phyloP scores from a whole-genome alignment of 2,329 filamentous ascomycete genomes.

The Hymenotorrendiella dingleyae region DNA sequence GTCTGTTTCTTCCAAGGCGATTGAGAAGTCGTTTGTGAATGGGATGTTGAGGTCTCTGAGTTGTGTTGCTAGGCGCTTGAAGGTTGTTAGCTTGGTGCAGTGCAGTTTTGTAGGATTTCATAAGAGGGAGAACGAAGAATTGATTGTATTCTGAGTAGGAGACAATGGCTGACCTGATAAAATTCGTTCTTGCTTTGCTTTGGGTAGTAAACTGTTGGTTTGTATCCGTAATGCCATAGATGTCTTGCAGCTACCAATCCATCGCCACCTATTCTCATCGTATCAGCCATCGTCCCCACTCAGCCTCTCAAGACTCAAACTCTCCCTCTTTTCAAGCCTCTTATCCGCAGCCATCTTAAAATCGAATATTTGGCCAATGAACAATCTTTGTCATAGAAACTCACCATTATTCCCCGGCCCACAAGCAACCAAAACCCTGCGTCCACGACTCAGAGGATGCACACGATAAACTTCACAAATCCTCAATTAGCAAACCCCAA shows the following conservation, averaged over 20 bases:
- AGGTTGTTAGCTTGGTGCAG: not conserved
- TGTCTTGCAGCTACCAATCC: conserved; percentile 92
- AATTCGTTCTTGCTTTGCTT: conserved; percentile 87
- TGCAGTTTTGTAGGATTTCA: not conserved
- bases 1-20: conserved; percentile 62
- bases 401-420: conserved; percentile 72
- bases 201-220: conserved; percentile 84
- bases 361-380: too few species aligned
- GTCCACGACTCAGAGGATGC: conserved; percentile 68
- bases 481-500: too few species aligned
- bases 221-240: conserved; percentile 86
- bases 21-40: conserved; percentile 74
- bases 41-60: conserved; percentile 76
- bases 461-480: conserved; percentile 66
- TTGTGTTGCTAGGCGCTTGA: conserved; percentile 74
- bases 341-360: too few species aligned
- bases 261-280: conserved; percentile 63
- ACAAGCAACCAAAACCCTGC: conserved; percentile 78
- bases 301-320: not conserved
- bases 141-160: too few species aligned
- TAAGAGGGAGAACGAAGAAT: too few species aligned
- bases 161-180: conserved; percentile 57
- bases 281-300: not conserved
- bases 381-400: conserved; percentile 9
- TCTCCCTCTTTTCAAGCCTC: too few species aligned